Evolutionary conservation across 1,139 yeast species (phyloP), one percentile per base, ranked within the genome.

Genomic region (Pichia sp.): DNA sequence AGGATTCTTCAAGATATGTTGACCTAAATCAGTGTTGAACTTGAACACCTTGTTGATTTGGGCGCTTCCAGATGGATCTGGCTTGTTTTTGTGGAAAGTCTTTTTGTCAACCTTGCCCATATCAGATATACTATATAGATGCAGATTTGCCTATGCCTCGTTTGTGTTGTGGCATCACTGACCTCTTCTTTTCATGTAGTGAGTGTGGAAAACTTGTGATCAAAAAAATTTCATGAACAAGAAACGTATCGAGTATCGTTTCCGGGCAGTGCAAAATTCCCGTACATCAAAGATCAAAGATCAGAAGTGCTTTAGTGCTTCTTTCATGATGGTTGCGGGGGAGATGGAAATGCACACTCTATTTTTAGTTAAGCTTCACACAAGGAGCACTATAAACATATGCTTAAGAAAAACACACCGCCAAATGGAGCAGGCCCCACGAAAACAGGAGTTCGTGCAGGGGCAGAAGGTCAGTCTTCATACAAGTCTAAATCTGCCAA

Each of bases 1-100:
- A 2, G 99, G 99, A 58, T 91, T 91, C 56, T 91, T 91, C 56
- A 91, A 70, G 50, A 91, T 87, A 68, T 91, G 99, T 66, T 91
- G 99, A 45, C 99, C 99, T 41, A 91, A 70, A 54, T 85, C 93
- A 23, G 97, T 91, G 62, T 91, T 93, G 75, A 91, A 88, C 55
- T 87, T 88, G 72, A 88, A 88, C 30, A 87, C 96, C 2, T 93
- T 78, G 56, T 79, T 80, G 59, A 79, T 62, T 53, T 77, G 77
- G 38, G 78, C 84, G 9, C 72, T 30, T 69, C 85, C 49, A 61
- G 73, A 25, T 66, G 77, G 30, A 68, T 61, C 34, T 69, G 69
- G 51, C 13, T 67, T 63, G 1, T 68, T 64, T 17, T 63, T 51
- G n/a, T 40, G 39, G 47, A 73, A 72, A 53, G 68, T 71, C 60